Conservation (phyloP, 768 basidiomycete species). For the Cystobasidium onofrii region DNA sequence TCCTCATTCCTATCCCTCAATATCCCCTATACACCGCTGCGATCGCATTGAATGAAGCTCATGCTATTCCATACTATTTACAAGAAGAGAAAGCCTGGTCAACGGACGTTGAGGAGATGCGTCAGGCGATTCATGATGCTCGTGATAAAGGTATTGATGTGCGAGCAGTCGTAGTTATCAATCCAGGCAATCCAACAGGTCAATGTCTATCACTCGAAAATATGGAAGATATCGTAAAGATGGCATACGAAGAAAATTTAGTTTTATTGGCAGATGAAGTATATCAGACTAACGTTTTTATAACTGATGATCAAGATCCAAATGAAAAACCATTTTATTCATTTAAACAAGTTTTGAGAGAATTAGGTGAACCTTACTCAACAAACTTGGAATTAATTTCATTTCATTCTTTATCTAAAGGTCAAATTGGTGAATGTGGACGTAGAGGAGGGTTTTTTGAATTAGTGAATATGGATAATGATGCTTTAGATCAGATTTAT, state of each 20-base stretch:
- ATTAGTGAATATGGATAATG: constrained; percentile 67
- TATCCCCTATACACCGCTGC: constrained; percentile 96
- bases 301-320: constrained; percentile 49
- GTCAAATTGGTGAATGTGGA: constrained; percentile 91
- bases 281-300: constrained; percentile 90
- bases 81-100: constrained; percentile 76
- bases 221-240: constrained; percentile 64
- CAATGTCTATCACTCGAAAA: constrained; percentile 64
- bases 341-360: constrained; percentile 78
- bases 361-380: constrained; percentile 54
- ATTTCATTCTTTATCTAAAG: constrained; percentile 97
- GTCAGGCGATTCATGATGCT: constrained; percentile 60
- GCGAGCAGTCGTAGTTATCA: constrained; percentile 90
- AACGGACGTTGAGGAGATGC: constrained; percentile 62
- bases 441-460: constrained; percentile 97
- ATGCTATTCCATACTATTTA: constrained; percentile 76
- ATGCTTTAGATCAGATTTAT: constrained; percentile 78
- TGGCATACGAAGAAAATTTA: constrained; percentile 76
- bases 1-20: constrained; percentile 94
- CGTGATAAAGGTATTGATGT: constrained; percentile 56
- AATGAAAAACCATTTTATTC: constrained; percentile 70
- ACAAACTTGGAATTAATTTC: constrained; percentile 66
- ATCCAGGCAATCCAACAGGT: constrained; percentile 97
- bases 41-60: constrained; percentile 73
- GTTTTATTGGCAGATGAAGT: constrained; percentile 95